Conservation (phyloP, 495 filamentous ascomycete species). For the Echria macrotheca region DNA sequence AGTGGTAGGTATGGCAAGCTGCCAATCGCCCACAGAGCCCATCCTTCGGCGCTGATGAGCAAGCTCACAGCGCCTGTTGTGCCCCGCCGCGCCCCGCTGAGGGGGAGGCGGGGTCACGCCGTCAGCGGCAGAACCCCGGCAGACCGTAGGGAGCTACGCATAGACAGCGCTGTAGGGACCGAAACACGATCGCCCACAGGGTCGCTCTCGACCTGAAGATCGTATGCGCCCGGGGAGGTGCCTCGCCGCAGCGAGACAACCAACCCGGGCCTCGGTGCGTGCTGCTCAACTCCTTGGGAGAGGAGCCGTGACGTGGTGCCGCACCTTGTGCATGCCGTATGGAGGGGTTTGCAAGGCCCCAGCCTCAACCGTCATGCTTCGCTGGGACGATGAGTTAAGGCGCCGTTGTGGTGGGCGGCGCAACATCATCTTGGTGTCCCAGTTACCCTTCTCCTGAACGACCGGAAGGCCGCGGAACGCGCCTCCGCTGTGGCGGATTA, state of each 20-base stretch:
- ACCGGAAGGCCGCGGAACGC: no score
- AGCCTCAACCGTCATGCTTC: no score
- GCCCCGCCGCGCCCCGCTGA: not conserved
- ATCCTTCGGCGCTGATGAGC: constrained; percentile 5
- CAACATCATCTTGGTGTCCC: no score
- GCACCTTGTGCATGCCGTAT: not conserved
- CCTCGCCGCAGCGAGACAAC: not conserved
- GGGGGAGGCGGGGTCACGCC: not conserved
- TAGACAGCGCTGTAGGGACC: not conserved
- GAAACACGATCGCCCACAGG: no score
- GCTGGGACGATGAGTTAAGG: no score
- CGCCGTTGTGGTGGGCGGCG: no score
- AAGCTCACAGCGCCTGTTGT: not conserved
- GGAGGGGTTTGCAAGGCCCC: no score
- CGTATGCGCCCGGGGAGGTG: not conserved
- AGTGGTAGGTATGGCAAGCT: constrained; percentile 6
- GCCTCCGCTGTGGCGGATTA: no score
- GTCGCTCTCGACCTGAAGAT: not conserved
- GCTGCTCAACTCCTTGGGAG: not conserved
- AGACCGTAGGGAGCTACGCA: not conserved
- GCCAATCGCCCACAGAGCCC: constrained; percentile 9
- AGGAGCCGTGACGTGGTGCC: not conserved
- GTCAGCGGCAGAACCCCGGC: not conserved
- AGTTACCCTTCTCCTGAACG: no score
- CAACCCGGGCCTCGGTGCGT: not conserved